Evolutionary conservation across 768 basidiomycete species (phyloP), one percentile per base, ranked within the genome.

Genomic region (Atractiella rhizophila): DNA sequence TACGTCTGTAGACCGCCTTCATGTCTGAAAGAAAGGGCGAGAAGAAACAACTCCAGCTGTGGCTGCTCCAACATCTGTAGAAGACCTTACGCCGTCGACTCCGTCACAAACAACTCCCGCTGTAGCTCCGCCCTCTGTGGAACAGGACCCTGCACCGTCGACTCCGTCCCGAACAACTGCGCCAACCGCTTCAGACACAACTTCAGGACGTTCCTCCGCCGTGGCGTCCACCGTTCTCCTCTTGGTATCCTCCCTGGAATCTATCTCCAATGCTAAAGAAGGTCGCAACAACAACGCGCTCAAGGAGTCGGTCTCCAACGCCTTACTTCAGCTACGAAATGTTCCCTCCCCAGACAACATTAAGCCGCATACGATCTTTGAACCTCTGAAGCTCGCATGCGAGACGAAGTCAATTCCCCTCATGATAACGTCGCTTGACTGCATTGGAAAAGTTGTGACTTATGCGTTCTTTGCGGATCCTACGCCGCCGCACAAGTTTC

Each of bases 391-490:
- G 36, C 65, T 96, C 39, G 91, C 91, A 8, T 96, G 91, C 62
- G 88, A 96, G 64, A 94, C 86, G 4, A 69, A 74, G 38, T 78
- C 68, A 48, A 85, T 94, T 57, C 82, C 82, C 50, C 68, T 96
- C 26, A 80, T 85, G 75, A 81, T 91, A 56, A 80, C 85, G 15
- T 88, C 86, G 51, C 64, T 98, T 57, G 91, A 98, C 59, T 86
- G 91, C 54, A 83, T 94, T 45, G 81, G 83, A 41, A 98, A 98
- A 60, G 70, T 98, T 49, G 80, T 96, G 47, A 86, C 85, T 6
- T 82, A 96, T 59, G 85, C 82, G 20, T 96, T 96, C 68, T 94
- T 96, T 54, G 69, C 71, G 31, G 86, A 91, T 51, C 58, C 68
- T 25, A 60, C 64, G 27, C 57, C 64, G 8, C 43, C 59, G 25